These are phyloP conservation scores for Neocucurbitaria cava DNA, from an alignment of 2,329 filamentous ascomycete genomes.

Conservation along the genomic window DNA sequence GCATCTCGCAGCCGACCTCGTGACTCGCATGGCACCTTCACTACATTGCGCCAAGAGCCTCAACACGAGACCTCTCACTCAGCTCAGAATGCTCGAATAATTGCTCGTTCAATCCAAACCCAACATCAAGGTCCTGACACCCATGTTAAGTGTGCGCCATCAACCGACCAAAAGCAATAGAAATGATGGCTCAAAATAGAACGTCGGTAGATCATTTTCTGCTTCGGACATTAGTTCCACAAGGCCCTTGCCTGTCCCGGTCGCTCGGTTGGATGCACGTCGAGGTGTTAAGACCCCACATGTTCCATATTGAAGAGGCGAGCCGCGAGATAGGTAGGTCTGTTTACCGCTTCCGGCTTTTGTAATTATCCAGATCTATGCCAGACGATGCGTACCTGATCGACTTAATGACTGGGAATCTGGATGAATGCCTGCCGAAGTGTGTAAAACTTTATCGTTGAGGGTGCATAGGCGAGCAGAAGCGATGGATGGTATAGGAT, in stretches of 20 bases:
- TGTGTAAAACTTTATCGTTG: constrained; percentile 6
- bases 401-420: constrained; percentile 14
- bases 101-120: constrained; percentile 16
- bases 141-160: constrained; percentile 8
- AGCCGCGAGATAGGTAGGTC: too few relatives aligned
- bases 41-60: constrained; percentile 12
- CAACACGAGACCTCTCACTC: constrained; percentile 10
- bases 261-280: constrained; percentile 35
- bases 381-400: constrained; percentile 24
- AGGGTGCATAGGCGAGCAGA: constrained; percentile 12
- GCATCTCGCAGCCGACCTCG: neutral
- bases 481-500: constrained; percentile 21
- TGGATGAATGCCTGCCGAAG: constrained; percentile 8
- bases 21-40: neutral
- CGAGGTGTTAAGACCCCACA: constrained; percentile 27
- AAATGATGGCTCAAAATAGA: constrained; percentile 23
- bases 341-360: constrained; percentile 20
- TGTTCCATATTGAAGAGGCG: constrained; percentile 26
- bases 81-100: neutral
- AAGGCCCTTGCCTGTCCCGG: constrained; percentile 33
- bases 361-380: constrained; percentile 29
- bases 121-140: constrained; percentile 11
- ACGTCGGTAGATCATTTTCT: constrained; percentile 23
- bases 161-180: constrained; percentile 7
- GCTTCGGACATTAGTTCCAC: constrained; percentile 20